phyloP scores from a whole-genome alignment of 2,329 filamentous ascomycete genomes.

The Fusarium poae region DNA sequence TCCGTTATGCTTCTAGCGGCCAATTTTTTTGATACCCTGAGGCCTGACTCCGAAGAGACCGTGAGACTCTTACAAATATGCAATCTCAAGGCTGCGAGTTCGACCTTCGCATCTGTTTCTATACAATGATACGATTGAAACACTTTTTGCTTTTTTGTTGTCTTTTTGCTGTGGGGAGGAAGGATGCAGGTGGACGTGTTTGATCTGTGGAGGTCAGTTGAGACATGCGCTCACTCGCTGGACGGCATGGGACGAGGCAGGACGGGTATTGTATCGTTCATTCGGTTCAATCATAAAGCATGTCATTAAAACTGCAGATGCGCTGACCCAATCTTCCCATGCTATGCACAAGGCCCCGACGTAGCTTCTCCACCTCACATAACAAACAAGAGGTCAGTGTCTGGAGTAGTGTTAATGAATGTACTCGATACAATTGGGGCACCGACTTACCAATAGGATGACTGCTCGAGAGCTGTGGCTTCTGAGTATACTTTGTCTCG shows the following conservation, averaged over 20 bases:
- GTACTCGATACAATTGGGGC: rapidly evolving
- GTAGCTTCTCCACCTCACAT: slow-evolving; percentile 73
- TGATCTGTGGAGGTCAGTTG: background rate
- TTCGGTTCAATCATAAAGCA: slow-evolving; percentile 15
- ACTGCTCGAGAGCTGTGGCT: slow-evolving; percentile 95
- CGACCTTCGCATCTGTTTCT: too few relatives aligned
- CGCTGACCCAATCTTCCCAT: background rate
- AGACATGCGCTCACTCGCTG: background rate
- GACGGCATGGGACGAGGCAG: background rate
- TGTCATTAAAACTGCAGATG: background rate
- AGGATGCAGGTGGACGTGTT: too few relatives aligned
- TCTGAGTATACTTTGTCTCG: slow-evolving; percentile 88
- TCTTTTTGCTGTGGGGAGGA: too few relatives aligned
- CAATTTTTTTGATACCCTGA: too few relatives aligned
- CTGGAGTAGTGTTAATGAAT: slow-evolving; percentile 55
- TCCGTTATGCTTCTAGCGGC: too few relatives aligned
- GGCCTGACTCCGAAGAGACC: too few relatives aligned
- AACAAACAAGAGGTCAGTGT: slow-evolving; percentile 75
- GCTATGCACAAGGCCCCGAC: slow-evolving; percentile 5
- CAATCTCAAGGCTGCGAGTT: too few relatives aligned
- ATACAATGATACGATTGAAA: too few relatives aligned
- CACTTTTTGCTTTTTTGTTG: too few relatives aligned
- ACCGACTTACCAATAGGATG: slow-evolving; percentile 85
- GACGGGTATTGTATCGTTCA: background rate
- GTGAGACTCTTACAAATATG: too few relatives aligned